Evolutionary conservation across 345 rosid species (phyloP), one percentile per base, ranked within the genome.

Genomic region (Eucalyptus sp.): DNA sequence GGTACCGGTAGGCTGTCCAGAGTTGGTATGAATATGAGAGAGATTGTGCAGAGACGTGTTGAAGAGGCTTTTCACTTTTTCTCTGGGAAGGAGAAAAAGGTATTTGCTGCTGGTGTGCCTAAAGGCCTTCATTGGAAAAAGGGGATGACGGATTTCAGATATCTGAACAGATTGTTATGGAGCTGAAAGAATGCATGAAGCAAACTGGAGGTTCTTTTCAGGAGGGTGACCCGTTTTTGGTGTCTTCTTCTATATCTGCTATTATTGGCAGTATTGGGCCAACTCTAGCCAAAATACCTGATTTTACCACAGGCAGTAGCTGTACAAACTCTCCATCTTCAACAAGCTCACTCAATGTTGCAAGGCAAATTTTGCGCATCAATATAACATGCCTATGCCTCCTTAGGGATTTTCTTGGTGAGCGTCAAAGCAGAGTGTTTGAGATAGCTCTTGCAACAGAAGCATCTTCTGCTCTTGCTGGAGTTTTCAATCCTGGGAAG

Each of bases 201-300:
- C 99, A 98, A 93, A 96, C 96, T 37, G 99, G 98, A 46, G 99
- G 99, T 89, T 99, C 99, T 90, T 96, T 97, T 86, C 99, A 98
- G 89, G 99, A 98, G 92, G 99, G 99, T 41, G 99, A 98, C 88
- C 99, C 99, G 4, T 94, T 95, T 86, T 93, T 98, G 96, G 96
- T 98, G 76, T 95, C 99, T 83, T 97, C 96, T 91, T 97, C 99
- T 33, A 95, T 98, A 92, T 94, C 99, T 87, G 99, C 98, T 62
- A 95, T 98, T 87, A 94, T 98, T 89, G 92, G 91, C 89, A 98
- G 93, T 91, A 92, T 95, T 49, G 99, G 96, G 51, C 92, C 93
- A 87, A 89, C 94, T 66, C 90, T 97, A 84, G 96, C 95, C 60
- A 96, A 93, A 91, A 92, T 96, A 89, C 96, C 93, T 90, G 99